A percentile compares a stretch with the other conserved stretches of the same genome.
Evolutionary conservation across 2,329 filamentous ascomycete species (phyloP).

Genomic region (Colletotrichum lindemuthianum): DNA sequence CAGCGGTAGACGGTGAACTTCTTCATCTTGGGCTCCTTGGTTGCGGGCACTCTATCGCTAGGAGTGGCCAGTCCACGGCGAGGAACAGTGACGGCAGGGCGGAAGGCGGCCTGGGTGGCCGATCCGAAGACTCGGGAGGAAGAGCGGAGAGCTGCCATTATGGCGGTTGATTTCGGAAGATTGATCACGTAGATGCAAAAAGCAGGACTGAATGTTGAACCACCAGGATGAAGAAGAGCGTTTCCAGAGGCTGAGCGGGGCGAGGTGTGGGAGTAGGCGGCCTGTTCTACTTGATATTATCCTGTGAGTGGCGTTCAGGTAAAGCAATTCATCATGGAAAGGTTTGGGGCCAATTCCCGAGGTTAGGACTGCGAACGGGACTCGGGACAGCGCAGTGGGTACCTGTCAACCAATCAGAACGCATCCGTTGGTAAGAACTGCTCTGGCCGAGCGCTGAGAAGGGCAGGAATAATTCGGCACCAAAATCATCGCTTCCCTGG

Average conservation of each 20-base stretch:
- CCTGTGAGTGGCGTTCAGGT: conserved; percentile 29
- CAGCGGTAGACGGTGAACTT: conserved; percentile 99
- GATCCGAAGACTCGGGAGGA: conserved; percentile 63
- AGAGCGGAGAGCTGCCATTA: conserved; percentile 72
- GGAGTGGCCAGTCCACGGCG: conserved; percentile 65
- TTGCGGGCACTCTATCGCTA: conserved; percentile 65
- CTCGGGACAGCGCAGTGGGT: background rate
- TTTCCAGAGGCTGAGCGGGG: conserved; percentile 15
- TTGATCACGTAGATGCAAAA: background rate
- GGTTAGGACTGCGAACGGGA: no score
- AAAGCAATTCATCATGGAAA: conserved; percentile 29
- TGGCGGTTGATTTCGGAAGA: conserved; percentile 38
- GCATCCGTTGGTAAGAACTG: background rate
- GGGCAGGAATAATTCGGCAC: no score
- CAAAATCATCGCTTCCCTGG: background rate
- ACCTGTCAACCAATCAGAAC: conserved; percentile 1
- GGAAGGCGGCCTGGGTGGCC: conserved; percentile 50
- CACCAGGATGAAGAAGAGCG: conserved; percentile 1
- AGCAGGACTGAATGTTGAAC: background rate
- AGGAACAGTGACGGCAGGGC: conserved; percentile 52
- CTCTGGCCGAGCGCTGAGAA: no score
- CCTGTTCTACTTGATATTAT: conserved; percentile 17
- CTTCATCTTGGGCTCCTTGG: conserved; percentile 79
- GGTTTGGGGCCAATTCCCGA: background rate
- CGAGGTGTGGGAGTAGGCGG: conserved; percentile 19